Conservation (phyloP, 2,329 filamentous ascomycete species). For the Fusarium floridanum region DNA sequence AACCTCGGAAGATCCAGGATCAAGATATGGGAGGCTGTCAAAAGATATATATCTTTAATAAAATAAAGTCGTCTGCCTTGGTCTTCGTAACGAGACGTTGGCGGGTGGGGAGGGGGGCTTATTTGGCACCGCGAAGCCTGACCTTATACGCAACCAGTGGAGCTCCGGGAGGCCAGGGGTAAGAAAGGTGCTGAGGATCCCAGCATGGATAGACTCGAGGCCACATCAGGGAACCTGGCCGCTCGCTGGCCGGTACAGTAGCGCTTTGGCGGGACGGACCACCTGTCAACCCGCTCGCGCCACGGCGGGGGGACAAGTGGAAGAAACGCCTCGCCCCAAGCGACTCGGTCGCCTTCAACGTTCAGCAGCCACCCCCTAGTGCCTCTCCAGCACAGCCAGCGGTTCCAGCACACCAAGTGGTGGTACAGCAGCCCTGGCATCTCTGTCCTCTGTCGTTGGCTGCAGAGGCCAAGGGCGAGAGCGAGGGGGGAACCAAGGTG, state of each 20-base stretch:
- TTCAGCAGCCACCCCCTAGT: constrained; percentile 41
- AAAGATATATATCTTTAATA: constrained; percentile 42
- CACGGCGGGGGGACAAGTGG: constrained; percentile 43
- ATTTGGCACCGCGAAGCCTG: constrained; percentile 42
- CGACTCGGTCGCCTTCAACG: constrained; percentile 22
- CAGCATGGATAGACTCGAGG: constrained; percentile 29
- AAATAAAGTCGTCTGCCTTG: constrained; percentile 39
- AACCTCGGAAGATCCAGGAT: constrained; percentile 30
- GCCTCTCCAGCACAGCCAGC: constrained; percentile 26
- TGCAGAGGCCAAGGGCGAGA: constrained; percentile 20
- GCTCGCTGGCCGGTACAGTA: constrained; percentile 18
- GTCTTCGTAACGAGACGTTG: constrained; percentile 42
- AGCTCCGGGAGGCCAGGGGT: constrained; percentile 39
- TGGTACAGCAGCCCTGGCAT: constrained; percentile 29
- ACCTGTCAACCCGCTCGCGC: constrained; percentile 47
- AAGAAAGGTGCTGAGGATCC: constrained; percentile 19
- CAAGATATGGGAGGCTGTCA: constrained; percentile 27
- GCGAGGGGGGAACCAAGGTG: constrained; percentile 5
- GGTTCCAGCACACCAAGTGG: constrained; percentile 21
- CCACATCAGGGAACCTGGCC: constrained; percentile 36
- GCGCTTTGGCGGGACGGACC: constrained; percentile 42
- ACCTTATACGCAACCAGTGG: constrained; percentile 47
- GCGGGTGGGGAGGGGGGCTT: constrained; percentile 45
- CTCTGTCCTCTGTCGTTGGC: constrained; percentile 36
- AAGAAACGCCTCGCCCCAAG: constrained; percentile 42